Percentiles rank a stretch among this genome's conserved stretches.
Conservation (phyloP, 1,139 yeast genomes). For the Yamadazyma diddensiae region DNA sequence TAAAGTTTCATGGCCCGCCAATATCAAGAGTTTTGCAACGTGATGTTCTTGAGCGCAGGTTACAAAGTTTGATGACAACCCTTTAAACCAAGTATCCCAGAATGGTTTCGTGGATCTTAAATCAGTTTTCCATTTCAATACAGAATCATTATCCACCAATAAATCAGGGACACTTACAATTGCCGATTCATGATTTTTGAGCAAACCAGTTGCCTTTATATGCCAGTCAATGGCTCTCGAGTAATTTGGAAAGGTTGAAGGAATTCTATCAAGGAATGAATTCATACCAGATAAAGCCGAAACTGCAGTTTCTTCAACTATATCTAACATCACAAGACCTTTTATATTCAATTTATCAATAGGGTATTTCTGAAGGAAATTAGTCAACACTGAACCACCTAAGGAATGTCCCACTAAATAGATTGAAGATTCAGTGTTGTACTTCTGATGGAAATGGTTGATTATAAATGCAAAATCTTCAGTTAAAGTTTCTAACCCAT, state of each 20-base stretch:
- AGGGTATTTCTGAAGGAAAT: constrained; percentile 23
- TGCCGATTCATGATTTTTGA: constrained; percentile 64
- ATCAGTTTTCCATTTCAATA: constrained; percentile 60
- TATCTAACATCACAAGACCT: constrained; percentile 81
- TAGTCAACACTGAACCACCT: constrained; percentile 83
- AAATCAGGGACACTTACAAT: constrained; percentile 73
- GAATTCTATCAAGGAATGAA: constrained; percentile 58
- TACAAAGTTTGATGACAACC: constrained; percentile 64
- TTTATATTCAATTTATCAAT: constrained; percentile 26
- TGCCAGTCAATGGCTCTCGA: constrained; percentile 84
- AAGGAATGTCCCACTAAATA: constrained; percentile 84
- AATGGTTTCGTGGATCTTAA: constrained; percentile 55
- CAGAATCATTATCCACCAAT: constrained; percentile 22
- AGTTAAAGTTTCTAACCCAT: constrained; percentile 49
- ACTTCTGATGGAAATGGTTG: constrained; percentile 26
- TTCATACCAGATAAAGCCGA: constrained; percentile 68
- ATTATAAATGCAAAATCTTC: constrained; percentile 56
- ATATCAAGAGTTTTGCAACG: constrained; percentile 66
- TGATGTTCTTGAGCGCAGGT: constrained; percentile 21
- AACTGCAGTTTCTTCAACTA: constrained; percentile 90
- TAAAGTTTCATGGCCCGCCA: constrained; percentile 89
- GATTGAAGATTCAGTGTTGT: constrained; percentile 16
- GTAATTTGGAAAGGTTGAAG: constrained; percentile 50
- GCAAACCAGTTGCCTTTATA: constrained; percentile 40
- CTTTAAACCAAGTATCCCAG: constrained; percentile 83